Evolutionary conservation across 179 eudicot species (phyloP), one percentile per base, ranked within the genome.

Genomic region (Nepenthes alata): DNA sequence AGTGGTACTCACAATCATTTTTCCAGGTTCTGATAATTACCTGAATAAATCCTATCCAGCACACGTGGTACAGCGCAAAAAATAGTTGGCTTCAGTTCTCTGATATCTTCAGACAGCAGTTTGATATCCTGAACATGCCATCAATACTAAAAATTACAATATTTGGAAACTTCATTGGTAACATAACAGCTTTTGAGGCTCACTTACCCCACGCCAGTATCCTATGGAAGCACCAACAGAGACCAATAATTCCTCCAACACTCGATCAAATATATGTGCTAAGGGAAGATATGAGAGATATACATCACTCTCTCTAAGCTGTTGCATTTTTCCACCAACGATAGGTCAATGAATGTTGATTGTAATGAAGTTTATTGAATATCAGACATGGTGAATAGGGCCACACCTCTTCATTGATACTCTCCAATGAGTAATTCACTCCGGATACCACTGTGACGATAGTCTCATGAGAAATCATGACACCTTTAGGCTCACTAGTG

Each of bases 401-500:
- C 41, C 54, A 67, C 38, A 85, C 98, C 93, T 81, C 87, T 76
- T 85, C 83, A 72, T 82, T 78, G 62, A 87, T 81, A 80, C 83
- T 82, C 76, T 79, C 80, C 36, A 93, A 64, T 49, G 88, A 83
- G 75, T 77, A 80, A 51, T 82, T 72, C 34, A 87, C 80, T 54
- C 93, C 96, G n/a, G 93, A 80, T 34, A 89, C 82, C 14, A 89
- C 76, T 0, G 96, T 81, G 64, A 87, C 83, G 57, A 93, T 80
- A 66, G 81, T 83, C 72, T 83, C 87, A 53, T 89, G 80, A 6
- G 98, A 75, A 44, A 93, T 80, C 77, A 93, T 70, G 4, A 93
- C 98, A 70, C 98, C 98, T 76, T 93, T 93, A 39, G 98, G 98
- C 63, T 93, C 98, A 11, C 96, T 84, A 35, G 98, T 91, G 58